Evolutionary conservation across 441 rosid species (phyloP).

Genomic region (Pelargonium australe): DNA sequence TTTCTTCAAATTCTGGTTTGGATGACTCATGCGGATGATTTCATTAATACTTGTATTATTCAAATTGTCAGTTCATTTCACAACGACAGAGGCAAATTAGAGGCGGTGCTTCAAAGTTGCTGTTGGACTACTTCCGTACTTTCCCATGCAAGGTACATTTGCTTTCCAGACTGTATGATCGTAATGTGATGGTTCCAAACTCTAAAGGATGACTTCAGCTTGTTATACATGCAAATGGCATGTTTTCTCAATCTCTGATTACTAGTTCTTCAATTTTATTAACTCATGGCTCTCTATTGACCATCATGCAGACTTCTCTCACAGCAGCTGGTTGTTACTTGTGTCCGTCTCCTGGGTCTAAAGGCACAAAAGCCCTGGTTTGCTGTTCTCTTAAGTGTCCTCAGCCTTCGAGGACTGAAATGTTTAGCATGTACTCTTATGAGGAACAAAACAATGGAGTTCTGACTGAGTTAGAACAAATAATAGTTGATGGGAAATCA

Average conservation of each 20-base stretch:
- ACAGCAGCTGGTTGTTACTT: constrained; percentile 95
- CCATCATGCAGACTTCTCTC: constrained; percentile 57
- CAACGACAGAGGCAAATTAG: constrained; percentile 81
- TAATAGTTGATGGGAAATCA: constrained; percentile 39
- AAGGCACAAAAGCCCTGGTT: constrained; percentile 67
- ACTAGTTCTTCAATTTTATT: constrained; percentile 1
- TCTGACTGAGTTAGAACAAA: constrained; percentile 34
- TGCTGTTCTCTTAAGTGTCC: constrained; percentile 70
- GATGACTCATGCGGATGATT: constrained; percentile 8
- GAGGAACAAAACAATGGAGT: constrained; percentile 24
- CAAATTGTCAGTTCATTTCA: constrained; percentile 59
- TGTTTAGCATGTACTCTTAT: constrained; percentile 24
- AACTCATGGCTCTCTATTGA: constrained; percentile 15
- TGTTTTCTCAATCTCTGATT: neutral
- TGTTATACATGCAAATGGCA: neutral
- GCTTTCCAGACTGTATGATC: constrained; percentile 11
- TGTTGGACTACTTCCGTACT: constrained; percentile 54
- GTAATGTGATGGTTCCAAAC: too few species aligned
- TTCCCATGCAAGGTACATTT: constrained; percentile 71
- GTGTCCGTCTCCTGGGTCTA: constrained; percentile 81
- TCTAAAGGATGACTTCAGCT: neutral
- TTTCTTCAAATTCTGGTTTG: constrained; percentile 1
- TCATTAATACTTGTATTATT: constrained; percentile 24
- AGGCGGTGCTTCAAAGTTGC: constrained; percentile 64
- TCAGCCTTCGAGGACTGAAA: constrained; percentile 43